phyloP scores from a whole-genome alignment of 2,329 filamentous ascomycete species.

The Cladosporium sp. region DNA sequence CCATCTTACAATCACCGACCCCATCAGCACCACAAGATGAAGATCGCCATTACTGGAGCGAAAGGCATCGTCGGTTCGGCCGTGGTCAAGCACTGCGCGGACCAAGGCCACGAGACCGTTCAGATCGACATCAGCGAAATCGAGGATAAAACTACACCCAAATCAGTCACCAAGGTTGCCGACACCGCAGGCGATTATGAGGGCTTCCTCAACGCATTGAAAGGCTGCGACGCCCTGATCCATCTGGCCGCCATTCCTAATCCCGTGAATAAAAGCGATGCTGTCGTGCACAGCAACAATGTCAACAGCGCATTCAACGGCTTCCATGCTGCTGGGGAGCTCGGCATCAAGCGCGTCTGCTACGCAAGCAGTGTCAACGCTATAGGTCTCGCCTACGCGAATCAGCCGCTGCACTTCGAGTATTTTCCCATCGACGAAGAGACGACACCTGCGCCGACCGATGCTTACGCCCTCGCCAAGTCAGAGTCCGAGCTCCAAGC shows the following conservation, averaged over 20 bases:
- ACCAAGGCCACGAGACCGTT: constrained; percentile 30
- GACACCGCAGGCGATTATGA: constrained; percentile 31
- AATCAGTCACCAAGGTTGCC: constrained; percentile 31
- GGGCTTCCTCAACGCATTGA: constrained; percentile 27
- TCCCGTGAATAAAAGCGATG: constrained; percentile 29
- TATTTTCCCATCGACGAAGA: constrained; percentile 37
- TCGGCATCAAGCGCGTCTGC: constrained; percentile 32
- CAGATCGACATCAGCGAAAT: constrained; percentile 30
- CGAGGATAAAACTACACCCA: constrained; percentile 19
- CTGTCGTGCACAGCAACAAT: constrained; percentile 33
- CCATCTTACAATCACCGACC: no score
- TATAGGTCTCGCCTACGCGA: constrained; percentile 34
- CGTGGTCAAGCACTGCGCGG: constrained; percentile 28
- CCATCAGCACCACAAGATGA: constrained; percentile 18
- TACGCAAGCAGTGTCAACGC: constrained; percentile 36
- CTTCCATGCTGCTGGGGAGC: constrained; percentile 32
- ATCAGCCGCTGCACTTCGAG: constrained; percentile 30
- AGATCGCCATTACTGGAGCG: constrained; percentile 37
- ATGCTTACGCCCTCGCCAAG: constrained; percentile 34
- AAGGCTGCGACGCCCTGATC: constrained; percentile 34
- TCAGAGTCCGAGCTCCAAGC: constrained; percentile 32
- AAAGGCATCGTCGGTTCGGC: constrained; percentile 30
- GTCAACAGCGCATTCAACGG: constrained; percentile 35
- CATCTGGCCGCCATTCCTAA: constrained; percentile 35
- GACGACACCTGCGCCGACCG: constrained; percentile 29